phyloP scores from a whole-genome alignment of 2,329 filamentous ascomycete genomes.

The Intubia oerlemansii region DNA sequence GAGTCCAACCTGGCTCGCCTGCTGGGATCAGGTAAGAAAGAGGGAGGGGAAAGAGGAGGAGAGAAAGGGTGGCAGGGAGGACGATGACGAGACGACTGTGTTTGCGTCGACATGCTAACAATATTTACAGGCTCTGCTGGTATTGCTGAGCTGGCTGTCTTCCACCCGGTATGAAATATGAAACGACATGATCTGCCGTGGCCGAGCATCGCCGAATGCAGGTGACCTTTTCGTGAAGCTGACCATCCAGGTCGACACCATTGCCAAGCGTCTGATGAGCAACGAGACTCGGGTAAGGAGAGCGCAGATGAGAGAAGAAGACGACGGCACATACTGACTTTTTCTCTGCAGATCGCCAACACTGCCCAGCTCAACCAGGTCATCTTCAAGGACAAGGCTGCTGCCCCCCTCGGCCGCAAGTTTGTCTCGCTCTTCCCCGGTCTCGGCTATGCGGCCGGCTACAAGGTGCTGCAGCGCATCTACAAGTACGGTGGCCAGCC shows the following conservation, averaged over 20 bases:
- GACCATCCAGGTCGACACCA: constrained; percentile 65
- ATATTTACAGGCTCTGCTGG: constrained; percentile 76
- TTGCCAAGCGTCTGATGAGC: constrained; percentile 98
- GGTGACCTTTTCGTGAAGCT: too few relatives aligned
- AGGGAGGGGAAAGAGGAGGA: too few relatives aligned
- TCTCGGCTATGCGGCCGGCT: constrained; percentile 89
- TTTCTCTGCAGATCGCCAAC: constrained; percentile 32
- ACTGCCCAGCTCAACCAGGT: constrained; percentile 58
- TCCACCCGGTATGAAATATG: constrained; percentile 51
- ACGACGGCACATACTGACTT: too few relatives aligned
- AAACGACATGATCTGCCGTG: constrained; percentile 3
- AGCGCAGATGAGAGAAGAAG: background rate
- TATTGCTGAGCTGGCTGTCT: constrained; percentile 81
- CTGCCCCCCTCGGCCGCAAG: constrained; percentile 47
- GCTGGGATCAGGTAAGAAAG: constrained; percentile 74
- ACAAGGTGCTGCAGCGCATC: constrained; percentile 89
- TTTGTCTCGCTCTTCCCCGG: constrained; percentile 95
- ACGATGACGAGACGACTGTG: too few relatives aligned
- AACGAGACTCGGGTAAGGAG: constrained; percentile 54
- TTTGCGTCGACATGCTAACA: too few relatives aligned
- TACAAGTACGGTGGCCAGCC: constrained; percentile 99
- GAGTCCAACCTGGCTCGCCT: constrained; percentile 80
- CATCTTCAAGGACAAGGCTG: constrained; percentile 80
- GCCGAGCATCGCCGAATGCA: background rate
- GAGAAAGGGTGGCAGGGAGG: too few relatives aligned